Percentiles rank a stretch among this genome's conserved stretches.
phyloP scores from a whole-genome alignment of 805 yeast species.

The Metschnikowia matae region DNA sequence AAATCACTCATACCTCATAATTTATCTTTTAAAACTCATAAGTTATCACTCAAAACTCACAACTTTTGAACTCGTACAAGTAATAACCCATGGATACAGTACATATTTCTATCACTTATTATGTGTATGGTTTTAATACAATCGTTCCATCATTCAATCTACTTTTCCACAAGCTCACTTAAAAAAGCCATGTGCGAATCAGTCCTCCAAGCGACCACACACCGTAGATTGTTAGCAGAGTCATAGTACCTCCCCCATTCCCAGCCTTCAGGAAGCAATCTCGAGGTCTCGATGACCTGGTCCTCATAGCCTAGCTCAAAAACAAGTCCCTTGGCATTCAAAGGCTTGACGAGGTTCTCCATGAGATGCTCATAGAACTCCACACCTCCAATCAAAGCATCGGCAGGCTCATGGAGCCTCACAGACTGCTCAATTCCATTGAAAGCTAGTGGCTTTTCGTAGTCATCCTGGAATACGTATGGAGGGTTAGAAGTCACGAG shows the following conservation, averaged over 20 bases:
- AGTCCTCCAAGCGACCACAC: conserved; percentile 59
- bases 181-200: conserved; percentile 16
- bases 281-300: conserved; percentile 49
- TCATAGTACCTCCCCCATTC: conserved; percentile 46
- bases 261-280: conserved; percentile 42
- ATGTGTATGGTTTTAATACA: no score
- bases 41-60: no score
- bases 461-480: conserved; percentile 56
- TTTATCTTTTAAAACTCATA: no score
- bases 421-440: conserved; percentile 64
- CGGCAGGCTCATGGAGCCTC: conserved; percentile 61
- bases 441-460: conserved; percentile 24
- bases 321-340: conserved; percentile 53
- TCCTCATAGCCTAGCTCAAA: conserved; percentile 68
- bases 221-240: conserved; percentile 48
- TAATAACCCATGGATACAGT: background rate
- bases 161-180: background rate
- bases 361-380: conserved; percentile 66
- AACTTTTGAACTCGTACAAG: background rate
- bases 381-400: conserved; percentile 74
- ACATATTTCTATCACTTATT: no score
- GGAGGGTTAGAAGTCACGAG: conserved; percentile 88
- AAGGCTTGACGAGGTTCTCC: conserved; percentile 36
- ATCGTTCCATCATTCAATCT: no score
- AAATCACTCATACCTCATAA: no score